Base-by-base conservation (phyloP, 1,139 yeast species). In the Pichia sp. region DNA sequence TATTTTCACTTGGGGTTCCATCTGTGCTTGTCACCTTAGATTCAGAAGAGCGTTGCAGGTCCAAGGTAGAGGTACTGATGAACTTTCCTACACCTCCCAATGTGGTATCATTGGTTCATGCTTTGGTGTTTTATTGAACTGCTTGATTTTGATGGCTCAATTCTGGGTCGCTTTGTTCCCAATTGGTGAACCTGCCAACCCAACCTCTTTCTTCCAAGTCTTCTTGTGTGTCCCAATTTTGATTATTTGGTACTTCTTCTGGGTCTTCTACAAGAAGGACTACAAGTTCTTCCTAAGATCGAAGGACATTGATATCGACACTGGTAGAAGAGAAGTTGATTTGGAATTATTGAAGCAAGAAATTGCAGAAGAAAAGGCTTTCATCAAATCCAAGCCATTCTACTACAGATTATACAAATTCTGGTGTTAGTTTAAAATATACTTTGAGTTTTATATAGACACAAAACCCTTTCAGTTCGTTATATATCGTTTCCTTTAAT, bases 1-100 rank as follows among this genome's bases (percentile, higher is more conserved):
- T 1, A 76, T 90, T 56, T 88, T 89, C 70, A 87, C 95, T 7
- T 89, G 96, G 95, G 83, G 83, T 44, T 83, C 92, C 20, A 87
- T 90, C 64, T 83, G 86, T 67, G 67, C 86, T 55, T 83, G 90
- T 63, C 95, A 85, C 63, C 75, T 90, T 58, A 79, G 96, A 69
- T 88, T 89, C 73, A 83, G 97, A 74, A 70, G 76, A 53, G 96
- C 95, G 1, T 76, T 90, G 74, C 70, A 71, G 45, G 78, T 66
- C 12, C 87, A 86, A 71, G 89, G 89, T 55, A 80, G 87, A 70
- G 73, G 77, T 33, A 71, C 81, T 16, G 78, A 76, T 52, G 96
- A 89, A 68, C 75, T 90, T 56, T 83, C 90, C 6, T 90, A 79
- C 70, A 74, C 75, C 56, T 78, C 96, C 5, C 85, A 79, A 63